Base-by-base conservation (phyloP, 805 yeast species). In the Wickerhamiella shivajii region DNA sequence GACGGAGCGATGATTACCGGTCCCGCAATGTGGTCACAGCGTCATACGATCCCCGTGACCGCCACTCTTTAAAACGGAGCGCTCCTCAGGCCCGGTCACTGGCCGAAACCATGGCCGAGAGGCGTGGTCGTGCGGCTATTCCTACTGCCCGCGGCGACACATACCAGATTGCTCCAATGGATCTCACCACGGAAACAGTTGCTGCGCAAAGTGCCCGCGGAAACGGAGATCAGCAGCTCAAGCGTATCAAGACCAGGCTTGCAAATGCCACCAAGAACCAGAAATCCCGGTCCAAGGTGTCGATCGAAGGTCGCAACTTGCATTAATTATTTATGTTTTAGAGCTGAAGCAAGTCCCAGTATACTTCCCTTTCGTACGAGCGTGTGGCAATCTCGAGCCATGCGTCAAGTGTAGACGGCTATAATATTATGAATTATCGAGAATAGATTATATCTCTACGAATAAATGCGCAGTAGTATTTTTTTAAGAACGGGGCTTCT, bases 71-170 rank as follows among this genome's bases (percentile, higher is more conserved):
- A 3, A 14, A 29, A 2, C 8, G 20, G 13, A 38, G 29, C 13
- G 39, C 38, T 9, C 37, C 37, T 19, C 34, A 53, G 50, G 45
- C 45, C 50, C 27, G 35, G 27, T 55, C 85, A 2, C 63, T 79
- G 39, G 85, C 84, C 49, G 94, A 84, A 59, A 85, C 78, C 52
- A 76, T 80, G 46, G 95, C 95, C 7, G 83, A 74, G 44, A 70
- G 94, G 57, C 71, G 95, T 58, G 79, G 79, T 56, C 70, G 97
- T 55, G 96, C 97, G 3, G 93, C 93, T 24, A 87, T 90, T 31
- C 97, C 97, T n/a, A 74, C 77, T 22, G 84, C 87, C 28, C 70
- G 90, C 41, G 77, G 90, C 3, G 71, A 83, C 10, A 93, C 87
- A 39, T 85, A 81, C 61, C 78, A 77, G 49, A 74, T 79, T 50